A percentile compares a stretch with the other conserved stretches of the same genome.
Evolutionary conservation across 1,284 basidiomycete species (phyloP).

Genomic region (Naganishia albida): DNA sequence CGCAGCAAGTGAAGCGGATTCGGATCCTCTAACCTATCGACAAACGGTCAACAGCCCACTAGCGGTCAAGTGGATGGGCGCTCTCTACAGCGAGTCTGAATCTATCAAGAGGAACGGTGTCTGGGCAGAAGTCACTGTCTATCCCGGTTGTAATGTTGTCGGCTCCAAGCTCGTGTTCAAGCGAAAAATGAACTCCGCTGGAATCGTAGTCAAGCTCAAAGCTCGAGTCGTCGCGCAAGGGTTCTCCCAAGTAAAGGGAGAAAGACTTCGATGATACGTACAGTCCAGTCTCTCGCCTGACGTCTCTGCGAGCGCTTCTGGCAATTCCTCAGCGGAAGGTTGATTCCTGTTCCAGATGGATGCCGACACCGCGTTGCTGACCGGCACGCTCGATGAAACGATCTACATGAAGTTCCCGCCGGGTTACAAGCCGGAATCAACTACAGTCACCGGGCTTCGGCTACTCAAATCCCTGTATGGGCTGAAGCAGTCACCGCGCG

Average conservation of each 20-base stretch:
- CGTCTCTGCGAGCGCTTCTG: conserved; percentile 7
- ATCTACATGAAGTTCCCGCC: conserved; percentile 50
- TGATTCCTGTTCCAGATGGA: conserved; percentile 4
- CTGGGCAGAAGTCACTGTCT: conserved; percentile 26
- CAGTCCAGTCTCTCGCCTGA: conserved; percentile 20
- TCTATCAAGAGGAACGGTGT: conserved; percentile 26
- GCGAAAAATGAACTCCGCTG: conserved; percentile 35
- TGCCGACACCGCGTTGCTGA: conserved; percentile 34
- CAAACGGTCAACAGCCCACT: conserved; percentile 19
- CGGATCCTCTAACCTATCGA: conserved; percentile 14
- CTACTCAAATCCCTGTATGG: conserved; percentile 53
- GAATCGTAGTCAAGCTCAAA: conserved; percentile 46
- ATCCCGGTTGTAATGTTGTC: conserved; percentile 35
- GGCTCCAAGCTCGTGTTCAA: conserved; percentile 37
- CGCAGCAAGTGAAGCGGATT: conserved; percentile 27
- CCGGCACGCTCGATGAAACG: conserved; percentile 54
- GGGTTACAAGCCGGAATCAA: conserved; percentile 34
- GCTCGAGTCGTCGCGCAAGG: conserved; percentile 53
- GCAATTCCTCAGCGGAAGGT: background rate
- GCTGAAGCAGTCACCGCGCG: conserved; percentile 51
- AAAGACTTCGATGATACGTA: conserved; percentile 29
- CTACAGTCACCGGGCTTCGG: conserved; percentile 37
- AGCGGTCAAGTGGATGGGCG: conserved; percentile 31
- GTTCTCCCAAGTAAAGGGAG: conserved; percentile 27
- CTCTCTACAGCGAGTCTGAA: conserved; percentile 31